Conservation (phyloP, 306 rosid species). For the Astragalus membranaceus region DNA sequence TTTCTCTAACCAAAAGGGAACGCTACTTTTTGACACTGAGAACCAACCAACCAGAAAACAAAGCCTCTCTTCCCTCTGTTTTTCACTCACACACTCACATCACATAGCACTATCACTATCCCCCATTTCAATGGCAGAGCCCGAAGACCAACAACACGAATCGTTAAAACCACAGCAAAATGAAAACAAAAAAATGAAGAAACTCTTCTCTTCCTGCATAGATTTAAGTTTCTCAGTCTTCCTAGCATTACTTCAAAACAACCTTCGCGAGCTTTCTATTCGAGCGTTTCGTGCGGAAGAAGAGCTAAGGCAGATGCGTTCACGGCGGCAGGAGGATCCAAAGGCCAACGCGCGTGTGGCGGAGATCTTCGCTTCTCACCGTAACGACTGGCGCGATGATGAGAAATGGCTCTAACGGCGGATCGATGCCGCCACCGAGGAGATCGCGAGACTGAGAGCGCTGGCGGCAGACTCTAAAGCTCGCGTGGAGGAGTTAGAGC, state of each 20-base stretch:
- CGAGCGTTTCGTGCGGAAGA: conserved; percentile 41
- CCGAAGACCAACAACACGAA: too few relatives aligned
- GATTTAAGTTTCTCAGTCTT: too few relatives aligned
- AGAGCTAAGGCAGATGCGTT: conserved; percentile 51
- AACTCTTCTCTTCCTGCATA: too few relatives aligned
- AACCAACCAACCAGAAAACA: too few relatives aligned
- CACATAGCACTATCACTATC: too few relatives aligned
- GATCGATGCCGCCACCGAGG: conserved; percentile 60
- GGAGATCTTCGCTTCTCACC: conserved; percentile 77
- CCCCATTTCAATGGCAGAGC: too few relatives aligned
- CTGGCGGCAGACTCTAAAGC: conserved; percentile 31
- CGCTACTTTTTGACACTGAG: background rate
- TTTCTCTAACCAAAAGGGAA: background rate
- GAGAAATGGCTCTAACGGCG: conserved; percentile 63
- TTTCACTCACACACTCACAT: too few relatives aligned
- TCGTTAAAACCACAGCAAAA: too few relatives aligned
- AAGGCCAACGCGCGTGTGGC: conserved; percentile 85
- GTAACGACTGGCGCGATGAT: conserved; percentile 61
- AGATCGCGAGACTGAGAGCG: conserved; percentile 37
- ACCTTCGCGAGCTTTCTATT: conserved; percentile 26
- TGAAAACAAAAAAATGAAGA: too few relatives aligned
- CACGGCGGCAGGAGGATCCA: conserved; percentile 65
- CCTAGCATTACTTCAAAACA: conserved; percentile 48
- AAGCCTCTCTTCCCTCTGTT: too few relatives aligned
- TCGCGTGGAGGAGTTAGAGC: conserved; percentile 42